A percentile compares a stretch with the other conserved stretches of the same genome.
Conservation (phyloP, 352 stramenopile genomes). For the Pythium periplocum region DNA sequence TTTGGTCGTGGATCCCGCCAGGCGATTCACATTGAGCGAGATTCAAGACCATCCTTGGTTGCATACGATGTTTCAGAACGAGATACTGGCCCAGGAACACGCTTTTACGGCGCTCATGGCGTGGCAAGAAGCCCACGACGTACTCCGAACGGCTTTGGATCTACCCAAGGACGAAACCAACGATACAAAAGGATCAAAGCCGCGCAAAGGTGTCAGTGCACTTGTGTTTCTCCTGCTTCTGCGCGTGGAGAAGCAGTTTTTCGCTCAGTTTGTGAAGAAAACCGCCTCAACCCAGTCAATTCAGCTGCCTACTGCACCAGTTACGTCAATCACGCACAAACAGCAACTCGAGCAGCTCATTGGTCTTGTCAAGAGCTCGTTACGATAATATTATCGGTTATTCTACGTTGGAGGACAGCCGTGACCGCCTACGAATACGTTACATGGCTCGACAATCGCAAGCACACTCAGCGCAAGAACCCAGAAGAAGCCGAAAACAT, state of each 20-base stretch:
- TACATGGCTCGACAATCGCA: conserved; percentile 57
- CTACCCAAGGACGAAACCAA: not conserved
- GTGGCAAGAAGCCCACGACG: conserved; percentile 13
- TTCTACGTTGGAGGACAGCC: conserved; percentile 29
- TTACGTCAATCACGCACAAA: conserved; percentile 21
- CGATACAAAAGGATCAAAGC: conserved; percentile 5
- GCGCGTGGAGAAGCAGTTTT: conserved; percentile 6
- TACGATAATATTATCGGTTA: conserved; percentile 4
- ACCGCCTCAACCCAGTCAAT: too few species aligned
- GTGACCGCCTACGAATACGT: conserved; percentile 52
- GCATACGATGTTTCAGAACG: not conserved
- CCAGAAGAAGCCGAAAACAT: conserved; percentile 61
- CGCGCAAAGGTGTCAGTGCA: conserved; percentile 15
- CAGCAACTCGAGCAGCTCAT: conserved; percentile 52
- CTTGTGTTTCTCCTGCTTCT: conserved; percentile 18
- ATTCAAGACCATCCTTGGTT: conserved; percentile 42
- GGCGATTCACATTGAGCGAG: conserved; percentile 26
- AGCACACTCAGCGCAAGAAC: conserved; percentile 56
- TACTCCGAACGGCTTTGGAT: conserved; percentile 2
- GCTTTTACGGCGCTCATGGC: conserved; percentile 12
- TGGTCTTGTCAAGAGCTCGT: conserved; percentile 35
- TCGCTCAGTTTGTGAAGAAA: not conserved
- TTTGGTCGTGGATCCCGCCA: conserved; percentile 34
- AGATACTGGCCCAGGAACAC: not conserved
- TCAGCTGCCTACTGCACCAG: too few species aligned